phyloP scores from a whole-genome alignment of 768 basidiomycete species.

The Termitomyces sp. region DNA sequence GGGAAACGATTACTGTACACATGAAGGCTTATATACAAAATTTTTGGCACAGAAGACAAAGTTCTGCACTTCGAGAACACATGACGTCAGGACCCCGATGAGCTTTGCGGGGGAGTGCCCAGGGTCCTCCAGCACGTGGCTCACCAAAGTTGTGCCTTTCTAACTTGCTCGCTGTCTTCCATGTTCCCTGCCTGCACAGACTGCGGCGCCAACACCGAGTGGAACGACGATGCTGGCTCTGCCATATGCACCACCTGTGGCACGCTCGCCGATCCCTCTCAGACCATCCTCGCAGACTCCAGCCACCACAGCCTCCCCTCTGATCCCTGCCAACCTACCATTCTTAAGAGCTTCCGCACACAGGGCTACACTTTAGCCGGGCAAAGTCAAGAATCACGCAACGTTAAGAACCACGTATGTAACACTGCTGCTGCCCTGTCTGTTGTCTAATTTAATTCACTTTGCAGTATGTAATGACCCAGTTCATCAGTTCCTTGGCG shows the following conservation, averaged over 20 bases:
- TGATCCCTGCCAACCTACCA: conserved; percentile 26
- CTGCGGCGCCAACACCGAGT: conserved; percentile 48
- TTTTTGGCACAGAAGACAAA: conserved; percentile 12
- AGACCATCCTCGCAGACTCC: conserved; percentile 52
- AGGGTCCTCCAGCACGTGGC: conserved; percentile 13
- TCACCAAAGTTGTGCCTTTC: background rate
- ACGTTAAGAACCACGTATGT: conserved; percentile 59
- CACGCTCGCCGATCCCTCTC: conserved; percentile 59
- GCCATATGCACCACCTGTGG: conserved; percentile 68
- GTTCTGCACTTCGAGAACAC: conserved; percentile 5
- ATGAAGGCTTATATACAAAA: conserved; percentile 26
- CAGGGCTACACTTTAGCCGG: conserved; percentile 53
- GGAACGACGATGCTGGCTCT: conserved; percentile 55
- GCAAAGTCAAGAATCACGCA: conserved; percentile 59
- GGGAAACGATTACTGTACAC: conserved; percentile 18
- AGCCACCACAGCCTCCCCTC: conserved; percentile 30
- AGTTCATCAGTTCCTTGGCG: conserved; percentile 58
- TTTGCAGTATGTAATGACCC: conserved; percentile 54
- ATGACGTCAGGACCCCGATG: conserved; percentile 13
- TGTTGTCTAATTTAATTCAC: background rate
- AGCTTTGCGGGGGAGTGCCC: background rate
- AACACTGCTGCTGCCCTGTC: conserved; percentile 4
- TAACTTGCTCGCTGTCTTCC: conserved; percentile 2
- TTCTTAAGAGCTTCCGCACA: conserved; percentile 45
- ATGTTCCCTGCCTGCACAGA: conserved; percentile 42